Evolutionary conservation across 202 grass and related monocot species (phyloP), one percentile per base, ranked within the genome.

Genomic region (Alloteropsis angusta): DNA sequence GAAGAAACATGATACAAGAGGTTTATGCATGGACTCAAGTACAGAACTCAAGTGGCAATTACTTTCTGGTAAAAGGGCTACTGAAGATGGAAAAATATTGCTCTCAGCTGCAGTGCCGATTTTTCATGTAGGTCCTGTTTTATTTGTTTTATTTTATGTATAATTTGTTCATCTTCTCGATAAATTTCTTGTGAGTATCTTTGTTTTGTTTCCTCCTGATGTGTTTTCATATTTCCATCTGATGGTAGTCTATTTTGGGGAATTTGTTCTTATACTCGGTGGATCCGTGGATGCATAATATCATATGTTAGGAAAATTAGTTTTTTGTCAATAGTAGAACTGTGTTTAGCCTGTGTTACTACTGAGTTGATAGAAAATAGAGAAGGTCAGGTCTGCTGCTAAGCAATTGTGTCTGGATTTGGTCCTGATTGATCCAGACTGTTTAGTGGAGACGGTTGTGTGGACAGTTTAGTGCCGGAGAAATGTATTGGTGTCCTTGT

Each of bases 61-160:
- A 68, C 59, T 98, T 78, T 88, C 86, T 84, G 95, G 95, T 63
- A 90, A 84, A 88, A 88, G 39, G 85, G 83, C 81, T 52, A 73
- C 80, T 83, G 89, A 81, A 80, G 95, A 79, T 37, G 89, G 82
- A 72, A 85, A 73, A 55, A 78, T 84, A 71, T 86, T 95, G 79
- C 84, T 98, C 54, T 93, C 92, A 32, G 87, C 75, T 36, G 87
- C 92, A 42, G 92, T 98, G 54, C 87, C 91, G 35, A 92, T 98
- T 88, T 93, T 98, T 83, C 95, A 98, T 89, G 95, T 98, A 90
- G 18, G 89, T 78, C 28, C 23, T 52, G 7, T 17, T 39, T 23
- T 45, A 32, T 78, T 26, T 62, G 0, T 53, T 75, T 9, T n/a
- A n/a, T n/a, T n/a, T n/a, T n/a, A n/a, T n/a, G n/a, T n/a, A n/a